phyloP scores from a whole-genome alignment of 2,329 filamentous ascomycete genomes.

The Colletotrichum cereale region DNA sequence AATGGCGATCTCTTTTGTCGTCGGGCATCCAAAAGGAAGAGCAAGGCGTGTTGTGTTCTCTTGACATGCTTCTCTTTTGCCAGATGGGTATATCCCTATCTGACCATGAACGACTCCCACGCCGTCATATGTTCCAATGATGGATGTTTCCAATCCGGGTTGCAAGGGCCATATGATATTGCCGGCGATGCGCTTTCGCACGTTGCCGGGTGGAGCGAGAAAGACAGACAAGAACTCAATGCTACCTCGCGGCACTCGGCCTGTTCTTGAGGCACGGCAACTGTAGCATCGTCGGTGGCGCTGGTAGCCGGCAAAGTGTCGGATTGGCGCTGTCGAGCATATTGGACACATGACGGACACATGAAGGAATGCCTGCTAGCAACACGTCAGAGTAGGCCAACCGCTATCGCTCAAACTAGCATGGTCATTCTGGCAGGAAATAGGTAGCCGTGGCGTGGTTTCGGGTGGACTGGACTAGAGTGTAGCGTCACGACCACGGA shows the following conservation, averaged over 20 bases:
- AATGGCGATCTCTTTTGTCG: background rate
- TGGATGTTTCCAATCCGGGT: too few species aligned
- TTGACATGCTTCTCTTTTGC: background rate
- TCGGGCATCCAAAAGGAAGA: background rate
- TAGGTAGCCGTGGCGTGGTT: background rate
- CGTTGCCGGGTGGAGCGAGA: background rate
- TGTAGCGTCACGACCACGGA: background rate
- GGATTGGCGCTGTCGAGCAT: background rate
- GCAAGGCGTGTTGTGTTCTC: background rate
- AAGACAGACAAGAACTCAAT: background rate
- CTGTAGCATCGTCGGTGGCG: constrained; percentile 9
- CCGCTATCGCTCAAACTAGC: background rate
- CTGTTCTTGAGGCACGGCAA: background rate
- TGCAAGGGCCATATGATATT: background rate
- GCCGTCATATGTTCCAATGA: background rate
- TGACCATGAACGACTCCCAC: background rate
- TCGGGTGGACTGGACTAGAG: too few species aligned
- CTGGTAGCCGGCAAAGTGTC: constrained; percentile 13
- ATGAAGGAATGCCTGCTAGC: background rate
- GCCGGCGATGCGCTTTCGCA: background rate
- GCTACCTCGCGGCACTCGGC: constrained; percentile 8
- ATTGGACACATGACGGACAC: background rate
- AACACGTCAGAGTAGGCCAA: background rate
- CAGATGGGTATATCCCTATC: background rate
- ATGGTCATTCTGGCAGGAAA: background rate